phyloP scores from a whole-genome alignment of 805 yeast species.

The Candida alai region DNA sequence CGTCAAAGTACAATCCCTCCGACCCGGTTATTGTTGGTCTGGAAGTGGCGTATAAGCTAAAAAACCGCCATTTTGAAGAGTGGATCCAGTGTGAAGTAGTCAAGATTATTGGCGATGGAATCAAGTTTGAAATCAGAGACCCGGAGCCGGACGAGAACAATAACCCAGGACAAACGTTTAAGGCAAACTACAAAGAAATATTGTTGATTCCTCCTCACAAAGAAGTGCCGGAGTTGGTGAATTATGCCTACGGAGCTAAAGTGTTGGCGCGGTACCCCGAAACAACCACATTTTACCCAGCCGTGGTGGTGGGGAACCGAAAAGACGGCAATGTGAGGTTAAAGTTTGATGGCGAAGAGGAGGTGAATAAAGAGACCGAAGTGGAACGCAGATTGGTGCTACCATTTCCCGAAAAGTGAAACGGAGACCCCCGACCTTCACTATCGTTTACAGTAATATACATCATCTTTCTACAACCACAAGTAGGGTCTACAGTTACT shows the following conservation, averaged over 20 bases:
- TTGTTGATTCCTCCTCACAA: conserved; percentile 61
- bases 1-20: conserved; percentile 57
- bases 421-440: no score
- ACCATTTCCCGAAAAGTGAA: conserved; percentile 52
- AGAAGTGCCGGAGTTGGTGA: conserved; percentile 38
- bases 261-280: conserved; percentile 96
- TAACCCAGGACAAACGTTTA: conserved; percentile 81
- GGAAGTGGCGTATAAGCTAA: conserved; percentile 83
- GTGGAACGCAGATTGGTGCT: conserved; percentile 82
- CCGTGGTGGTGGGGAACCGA: conserved; percentile 77
- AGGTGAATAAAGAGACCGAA: conserved; percentile 90
- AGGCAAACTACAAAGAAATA: conserved; percentile 77
- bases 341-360: conserved; percentile 95
- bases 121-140: conserved; percentile 83
- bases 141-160: conserved; percentile 96
- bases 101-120: conserved; percentile 70
- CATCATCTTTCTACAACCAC: no score
- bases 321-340: conserved; percentile 75
- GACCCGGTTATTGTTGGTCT: conserved; percentile 62
- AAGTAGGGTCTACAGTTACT: no score
- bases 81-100: conserved; percentile 96
- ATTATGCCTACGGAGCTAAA: conserved; percentile 70
- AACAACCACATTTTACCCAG: conserved; percentile 94
- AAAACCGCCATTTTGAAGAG: conserved; percentile 71
- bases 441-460: no score